phyloP scores from a whole-genome alignment of 306 rosid genomes.

The Fragaria vesca region DNA sequence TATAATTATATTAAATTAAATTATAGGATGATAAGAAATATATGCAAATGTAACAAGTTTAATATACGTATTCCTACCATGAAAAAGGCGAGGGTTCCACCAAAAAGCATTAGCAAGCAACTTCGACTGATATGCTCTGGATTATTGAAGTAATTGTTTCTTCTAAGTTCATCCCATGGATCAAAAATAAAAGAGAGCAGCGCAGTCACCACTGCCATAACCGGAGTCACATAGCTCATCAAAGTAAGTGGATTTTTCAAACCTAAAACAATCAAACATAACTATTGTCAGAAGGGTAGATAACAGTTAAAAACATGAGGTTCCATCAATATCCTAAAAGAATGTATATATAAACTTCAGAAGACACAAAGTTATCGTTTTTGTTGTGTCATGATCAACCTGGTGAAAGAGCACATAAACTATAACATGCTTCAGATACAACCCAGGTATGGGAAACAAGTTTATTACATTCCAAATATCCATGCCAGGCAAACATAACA shows the following conservation, averaged over 20 bases:
- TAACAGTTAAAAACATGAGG: constrained; percentile 5
- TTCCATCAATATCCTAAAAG: background rate
- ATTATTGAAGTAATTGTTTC: constrained; percentile 70
- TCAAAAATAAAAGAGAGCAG: constrained; percentile 76
- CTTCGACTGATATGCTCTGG: constrained; percentile 70
- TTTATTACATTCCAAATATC: background rate
- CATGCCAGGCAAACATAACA: background rate
- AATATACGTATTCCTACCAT: constrained; percentile 55
- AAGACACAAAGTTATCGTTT: background rate
- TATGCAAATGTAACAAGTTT: background rate
- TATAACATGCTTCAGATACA: background rate
- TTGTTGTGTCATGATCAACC: background rate
- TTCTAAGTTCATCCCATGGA: constrained; percentile 80
- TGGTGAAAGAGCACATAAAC: background rate
- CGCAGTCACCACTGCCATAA: constrained; percentile 78
- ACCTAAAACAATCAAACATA: constrained; percentile 53
- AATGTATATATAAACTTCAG: background rate
- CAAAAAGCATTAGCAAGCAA: constrained; percentile 81
- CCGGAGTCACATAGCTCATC: constrained; percentile 95
- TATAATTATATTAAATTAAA: background rate
- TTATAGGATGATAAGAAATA: background rate
- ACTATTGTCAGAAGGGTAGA: constrained; percentile 10
- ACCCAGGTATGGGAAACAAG: background rate
- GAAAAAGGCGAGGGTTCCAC: constrained; percentile 89
- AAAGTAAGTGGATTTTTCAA: constrained; percentile 85